Percentiles rank a stretch among this genome's conserved stretches.
phyloP scores from a whole-genome alignment of 805 yeast genomes.

The Zygosaccharomyces pseudorouxii region DNA sequence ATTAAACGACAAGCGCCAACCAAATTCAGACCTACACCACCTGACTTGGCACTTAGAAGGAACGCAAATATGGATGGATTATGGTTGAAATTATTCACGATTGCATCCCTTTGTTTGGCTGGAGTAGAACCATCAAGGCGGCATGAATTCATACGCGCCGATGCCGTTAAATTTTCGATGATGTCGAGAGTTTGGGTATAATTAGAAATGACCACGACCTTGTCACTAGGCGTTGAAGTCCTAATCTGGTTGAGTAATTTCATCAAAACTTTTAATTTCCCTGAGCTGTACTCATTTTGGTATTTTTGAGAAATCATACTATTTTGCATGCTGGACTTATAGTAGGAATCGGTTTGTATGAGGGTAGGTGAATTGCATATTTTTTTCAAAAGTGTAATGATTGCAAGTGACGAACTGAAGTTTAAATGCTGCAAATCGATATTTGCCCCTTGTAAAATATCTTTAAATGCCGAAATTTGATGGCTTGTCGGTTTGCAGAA shows the following conservation, averaged over 20 bases:
- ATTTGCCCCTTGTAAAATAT: constrained; percentile 38
- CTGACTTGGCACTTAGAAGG: constrained; percentile 81
- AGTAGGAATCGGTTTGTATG: constrained; percentile 43
- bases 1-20: constrained; percentile 85
- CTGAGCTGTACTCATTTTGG: constrained; percentile 38
- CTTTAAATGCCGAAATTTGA: constrained; percentile 54
- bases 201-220: constrained; percentile 80
- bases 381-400: constrained; percentile 72
- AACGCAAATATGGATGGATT: constrained; percentile 52
- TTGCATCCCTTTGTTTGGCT: constrained; percentile 53
- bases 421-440: constrained; percentile 29
- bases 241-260: constrained; percentile 50
- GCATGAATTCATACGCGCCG: constrained; percentile 46
- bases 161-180: constrained; percentile 51
- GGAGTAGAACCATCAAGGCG: constrained; percentile 87
- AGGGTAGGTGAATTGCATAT: constrained; percentile 79
- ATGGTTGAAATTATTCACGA: constrained; percentile 67
- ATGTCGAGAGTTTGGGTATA: constrained; percentile 84
- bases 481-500: constrained; percentile 69
- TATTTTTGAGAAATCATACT: constrained; percentile 13
- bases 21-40: constrained; percentile 88
- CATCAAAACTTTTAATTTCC: constrained; percentile 62
- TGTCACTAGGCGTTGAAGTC: constrained; percentile 47
- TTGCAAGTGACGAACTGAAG: constrained; percentile 48
- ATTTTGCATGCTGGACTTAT: constrained; percentile 11